Evolutionary conservation across 345 rosid species (phyloP).

Genomic region (Euphorbia tirucalli): DNA sequence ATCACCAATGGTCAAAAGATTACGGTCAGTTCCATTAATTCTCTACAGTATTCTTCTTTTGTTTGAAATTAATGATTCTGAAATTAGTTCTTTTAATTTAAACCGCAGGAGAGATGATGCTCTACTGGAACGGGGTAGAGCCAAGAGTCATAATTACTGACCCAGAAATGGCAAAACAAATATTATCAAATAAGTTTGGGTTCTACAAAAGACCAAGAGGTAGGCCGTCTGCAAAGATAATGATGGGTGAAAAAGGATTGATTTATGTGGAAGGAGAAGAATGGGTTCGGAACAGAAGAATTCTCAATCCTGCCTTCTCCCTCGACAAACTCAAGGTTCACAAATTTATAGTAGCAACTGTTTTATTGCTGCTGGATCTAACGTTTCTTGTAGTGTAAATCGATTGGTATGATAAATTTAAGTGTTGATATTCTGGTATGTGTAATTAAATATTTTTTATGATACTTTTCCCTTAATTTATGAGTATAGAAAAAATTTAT

Average conservation of each 20-base stretch:
- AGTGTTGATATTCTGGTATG: too few relatives aligned
- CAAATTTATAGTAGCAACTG: too few relatives aligned
- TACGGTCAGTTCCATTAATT: constrained; percentile 39
- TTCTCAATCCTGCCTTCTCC: constrained; percentile 75
- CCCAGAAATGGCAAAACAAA: constrained; percentile 74
- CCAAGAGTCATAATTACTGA: constrained; percentile 67
- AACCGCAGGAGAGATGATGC: constrained; percentile 67
- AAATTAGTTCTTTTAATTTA: too few relatives aligned
- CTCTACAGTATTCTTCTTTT: too few relatives aligned
- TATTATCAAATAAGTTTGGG: constrained; percentile 65
- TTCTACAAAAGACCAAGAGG: constrained; percentile 57
- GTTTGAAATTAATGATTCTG: too few relatives aligned
- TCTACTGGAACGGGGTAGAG: constrained; percentile 76
- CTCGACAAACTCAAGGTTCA: constrained; percentile 93
- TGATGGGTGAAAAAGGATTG: constrained; percentile 43
- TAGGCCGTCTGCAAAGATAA: constrained; percentile 48
- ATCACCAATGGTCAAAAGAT: constrained; percentile 20
- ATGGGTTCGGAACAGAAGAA: constrained; percentile 79
- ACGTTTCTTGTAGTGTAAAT: too few relatives aligned
- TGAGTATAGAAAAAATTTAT: too few relatives aligned
- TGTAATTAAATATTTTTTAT: too few relatives aligned
- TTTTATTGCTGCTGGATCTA: too few relatives aligned
- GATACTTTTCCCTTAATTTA: too few relatives aligned
- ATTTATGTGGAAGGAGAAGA: constrained; percentile 28
- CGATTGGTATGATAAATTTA: too few relatives aligned